Evolutionary conservation across 805 yeast genomes (phyloP), one percentile per base, ranked within the genome.

Genomic region (Saccharomycopsis schoenii): DNA sequence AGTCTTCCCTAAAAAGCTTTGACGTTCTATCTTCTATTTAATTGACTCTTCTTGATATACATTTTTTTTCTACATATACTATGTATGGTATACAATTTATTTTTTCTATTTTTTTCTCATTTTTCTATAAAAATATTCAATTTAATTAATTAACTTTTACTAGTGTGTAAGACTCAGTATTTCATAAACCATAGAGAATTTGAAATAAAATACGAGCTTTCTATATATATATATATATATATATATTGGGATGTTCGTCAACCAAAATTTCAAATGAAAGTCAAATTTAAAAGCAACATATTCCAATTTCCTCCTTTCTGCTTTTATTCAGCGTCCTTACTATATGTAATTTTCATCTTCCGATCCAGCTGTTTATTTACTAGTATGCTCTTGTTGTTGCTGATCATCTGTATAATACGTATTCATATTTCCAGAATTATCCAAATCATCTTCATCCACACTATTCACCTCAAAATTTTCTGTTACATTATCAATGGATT

Each of bases 391-490:
- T 47, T 47, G 52, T 19, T 24, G 29, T 24, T 47, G 34, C 10
- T 47, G 52, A 10, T 47, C 34, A 47, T 47, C 52, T 9, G 34
- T 24, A 15, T 21, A 47, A 25, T 47, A 24, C n/a, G 10, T 15
- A 17, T 42, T 15, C 15, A 21, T 17, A 29, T 42, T 57, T 19
- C 14, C 34, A 19, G 24, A 12, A 14, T 47, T 47, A 21, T 47
- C 52, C 21, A 47, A 47, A 47, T 52, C 58, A 39, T 40, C 37
- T 36, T 60, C 62, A 25, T 62, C 62, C 34, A 55, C 64, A 42
- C 62, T 62, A 12, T 60, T 60, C n/a, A 60, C 56, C 25, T 62
- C 62, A 55, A 60, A 60, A 58, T 62, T 62, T 39, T 62, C 62
- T 15, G 40, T 24, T 12, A 17, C 58, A 15, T 52, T 47, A 19